Percentiles rank a stretch among this genome's conserved stretches.
phyloP scores from a whole-genome alignment of 2,329 filamentous ascomycete species.

The Penicillium italicum region DNA sequence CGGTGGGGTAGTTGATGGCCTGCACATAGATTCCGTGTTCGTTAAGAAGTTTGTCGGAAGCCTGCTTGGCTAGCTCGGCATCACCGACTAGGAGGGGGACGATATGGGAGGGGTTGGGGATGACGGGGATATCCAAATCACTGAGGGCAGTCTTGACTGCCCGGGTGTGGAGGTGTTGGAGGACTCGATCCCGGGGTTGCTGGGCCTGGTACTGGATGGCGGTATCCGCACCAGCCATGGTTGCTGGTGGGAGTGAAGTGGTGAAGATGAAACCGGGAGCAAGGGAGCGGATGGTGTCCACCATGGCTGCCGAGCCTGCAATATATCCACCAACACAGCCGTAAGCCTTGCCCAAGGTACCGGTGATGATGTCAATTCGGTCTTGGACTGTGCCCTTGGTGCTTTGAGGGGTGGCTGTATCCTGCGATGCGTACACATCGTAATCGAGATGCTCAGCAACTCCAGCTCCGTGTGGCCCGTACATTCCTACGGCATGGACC shows the following conservation, averaged over 20 bases:
- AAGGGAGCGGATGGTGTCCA: conserved; percentile 90
- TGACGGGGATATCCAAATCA: conserved; percentile 84
- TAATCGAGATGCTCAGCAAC: conserved; percentile 97
- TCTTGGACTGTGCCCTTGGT: conserved; percentile 82
- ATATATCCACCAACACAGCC: conserved; percentile 98
- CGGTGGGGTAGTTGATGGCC: conserved; percentile 98
- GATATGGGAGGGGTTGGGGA: conserved; percentile 96
- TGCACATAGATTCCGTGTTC: conserved; percentile 96
- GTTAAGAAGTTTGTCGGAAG: conserved; percentile 84
- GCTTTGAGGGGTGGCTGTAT: conserved; percentile 48
- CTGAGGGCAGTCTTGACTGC: conserved; percentile 83
- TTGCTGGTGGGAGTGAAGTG: conserved; percentile 89
- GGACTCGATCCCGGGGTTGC: conserved; percentile 78
- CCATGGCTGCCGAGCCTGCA: conserved; percentile 77
- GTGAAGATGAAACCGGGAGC: conserved; percentile 99
- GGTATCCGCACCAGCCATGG: conserved; percentile 88
- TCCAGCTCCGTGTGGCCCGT: conserved; percentile 89
- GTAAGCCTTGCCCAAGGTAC: conserved; percentile 94
- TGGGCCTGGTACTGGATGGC: conserved; percentile 92
- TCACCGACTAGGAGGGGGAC: conserved; percentile 91
- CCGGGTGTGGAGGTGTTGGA: conserved; percentile 94
- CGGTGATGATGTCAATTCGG: conserved; percentile 95
- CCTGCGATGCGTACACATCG: conserved; percentile 73
- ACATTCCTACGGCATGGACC: conserved; percentile 99
- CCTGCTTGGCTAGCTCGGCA: conserved; percentile 85